Conservation (phyloP, 352 stramenopile genomes). For the Phytophthora chlamydospora region DNA sequence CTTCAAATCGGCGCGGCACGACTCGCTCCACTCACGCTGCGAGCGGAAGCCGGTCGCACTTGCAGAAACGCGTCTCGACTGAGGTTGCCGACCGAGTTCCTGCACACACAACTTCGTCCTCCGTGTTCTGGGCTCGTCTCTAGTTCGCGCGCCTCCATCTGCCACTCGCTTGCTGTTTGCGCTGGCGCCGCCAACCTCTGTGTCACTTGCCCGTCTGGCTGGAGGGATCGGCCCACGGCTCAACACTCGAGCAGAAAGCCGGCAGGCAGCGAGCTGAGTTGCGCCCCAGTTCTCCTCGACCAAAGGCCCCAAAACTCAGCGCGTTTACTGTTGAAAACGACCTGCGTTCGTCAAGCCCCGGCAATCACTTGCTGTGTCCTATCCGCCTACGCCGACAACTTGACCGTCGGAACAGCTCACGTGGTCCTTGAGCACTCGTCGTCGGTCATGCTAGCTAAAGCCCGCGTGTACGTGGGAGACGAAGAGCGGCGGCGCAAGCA, state of each 20-base stretch:
- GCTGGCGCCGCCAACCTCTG: conserved; percentile 1
- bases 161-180: conserved; percentile 24
- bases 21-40: conserved; percentile 9
- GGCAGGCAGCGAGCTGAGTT: conserved; percentile 12
- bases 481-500: conserved; percentile 43
- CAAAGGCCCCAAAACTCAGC: neutral
- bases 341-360: conserved; percentile 19
- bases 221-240: conserved; percentile 18
- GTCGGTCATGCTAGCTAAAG: conserved; percentile 25
- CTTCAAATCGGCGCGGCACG: conserved; percentile 26
- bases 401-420: conserved; percentile 8
- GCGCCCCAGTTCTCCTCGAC: neutral
- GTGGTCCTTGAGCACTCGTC: neutral
- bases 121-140: conserved; percentile 23
- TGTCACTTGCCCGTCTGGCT: conserved; percentile 20
- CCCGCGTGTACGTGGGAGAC: conserved; percentile 36
- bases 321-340: conserved; percentile 28
- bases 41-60: conserved; percentile 23
- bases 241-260: conserved; percentile 26
- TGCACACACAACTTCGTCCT: conserved; percentile 1
- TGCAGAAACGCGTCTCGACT: conserved; percentile 21
- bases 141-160: conserved; percentile 21
- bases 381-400: conserved; percentile 9
- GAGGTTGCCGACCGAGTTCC: too few species aligned
- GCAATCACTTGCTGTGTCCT: conserved; percentile 43